These are phyloP conservation scores for Arachnopeziza araneosa DNA, from an alignment of 2,329 filamentous ascomycete species.

Conservation along the genomic window DNA sequence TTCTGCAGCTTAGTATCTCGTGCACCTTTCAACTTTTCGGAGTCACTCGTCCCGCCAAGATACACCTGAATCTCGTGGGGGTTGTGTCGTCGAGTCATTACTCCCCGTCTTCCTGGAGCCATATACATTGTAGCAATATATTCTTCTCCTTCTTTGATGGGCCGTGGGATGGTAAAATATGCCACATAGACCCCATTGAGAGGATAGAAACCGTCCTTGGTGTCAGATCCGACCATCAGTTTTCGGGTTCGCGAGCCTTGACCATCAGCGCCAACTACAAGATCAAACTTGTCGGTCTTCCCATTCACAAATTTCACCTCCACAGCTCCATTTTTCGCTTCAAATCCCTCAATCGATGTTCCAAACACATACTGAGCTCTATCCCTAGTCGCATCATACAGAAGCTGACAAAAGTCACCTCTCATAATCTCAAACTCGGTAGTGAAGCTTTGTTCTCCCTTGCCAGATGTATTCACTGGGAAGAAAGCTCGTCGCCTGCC, in stretches of 20 bases:
- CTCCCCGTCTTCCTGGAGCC: slow-evolving; percentile 30
- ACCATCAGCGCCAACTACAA: slow-evolving; percentile 52
- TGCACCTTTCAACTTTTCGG: slow-evolving; percentile 12
- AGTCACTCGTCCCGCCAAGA: neutral
- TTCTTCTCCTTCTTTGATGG: slow-evolving; percentile 30
- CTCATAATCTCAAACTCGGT: slow-evolving; percentile 43
- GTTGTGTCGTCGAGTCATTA: slow-evolving; percentile 38
- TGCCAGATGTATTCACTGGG: slow-evolving; percentile 29
- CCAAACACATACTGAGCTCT: slow-evolving; percentile 30
- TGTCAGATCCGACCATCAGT: slow-evolving; percentile 32
- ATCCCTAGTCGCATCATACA: slow-evolving; percentile 34
- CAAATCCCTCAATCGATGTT: slow-evolving; percentile 20
- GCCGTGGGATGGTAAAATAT: slow-evolving; percentile 34
- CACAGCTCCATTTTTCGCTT: slow-evolving; percentile 11
- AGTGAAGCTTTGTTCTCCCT: slow-evolving; percentile 31
- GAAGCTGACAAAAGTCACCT: slow-evolving; percentile 36
- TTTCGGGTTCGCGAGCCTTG: slow-evolving; percentile 42
- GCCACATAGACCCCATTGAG: slow-evolving; percentile 25
- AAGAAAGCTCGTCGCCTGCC: slow-evolving; percentile 37
- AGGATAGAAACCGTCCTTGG: slow-evolving; percentile 8
- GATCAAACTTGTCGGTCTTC: slow-evolving; percentile 33
- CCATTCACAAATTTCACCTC: slow-evolving; percentile 18
- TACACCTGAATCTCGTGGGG: slow-evolving; percentile 36
- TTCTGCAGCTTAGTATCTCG: slow-evolving; percentile 34
- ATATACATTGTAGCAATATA: slow-evolving; percentile 33